phyloP scores from a whole-genome alignment of 768 basidiomycete species.

The Omphalotus guepiniiformis region DNA sequence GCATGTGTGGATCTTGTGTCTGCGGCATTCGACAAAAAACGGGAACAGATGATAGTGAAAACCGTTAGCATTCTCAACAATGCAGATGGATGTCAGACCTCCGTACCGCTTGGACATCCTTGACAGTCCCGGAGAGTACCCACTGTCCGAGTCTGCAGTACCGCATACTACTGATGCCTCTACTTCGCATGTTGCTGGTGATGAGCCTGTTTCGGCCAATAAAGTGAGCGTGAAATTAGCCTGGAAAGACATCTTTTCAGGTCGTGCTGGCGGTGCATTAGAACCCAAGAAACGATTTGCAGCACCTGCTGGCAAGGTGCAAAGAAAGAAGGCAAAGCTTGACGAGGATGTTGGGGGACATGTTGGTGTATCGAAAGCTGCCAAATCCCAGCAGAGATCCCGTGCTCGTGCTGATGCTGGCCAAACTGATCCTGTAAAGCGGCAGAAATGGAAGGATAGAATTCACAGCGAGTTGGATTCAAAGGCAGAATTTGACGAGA shows the following conservation, averaged over 20 bases:
- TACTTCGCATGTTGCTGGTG: background rate
- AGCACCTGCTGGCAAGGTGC: too few relatives aligned
- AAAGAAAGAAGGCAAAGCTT: background rate
- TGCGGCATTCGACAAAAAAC: background rate
- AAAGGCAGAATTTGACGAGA: background rate
- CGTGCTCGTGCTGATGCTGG: background rate
- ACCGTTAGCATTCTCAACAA: too few relatives aligned
- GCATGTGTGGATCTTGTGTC: background rate
- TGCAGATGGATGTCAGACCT: too few relatives aligned
- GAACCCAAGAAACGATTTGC: background rate
- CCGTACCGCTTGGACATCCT: background rate
- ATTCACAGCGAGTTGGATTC: slow-evolving; percentile 1
- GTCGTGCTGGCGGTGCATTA: too few relatives aligned
- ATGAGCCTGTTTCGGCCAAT: background rate
- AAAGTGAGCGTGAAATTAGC: too few relatives aligned
- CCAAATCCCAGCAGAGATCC: background rate
- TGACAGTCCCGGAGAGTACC: background rate
- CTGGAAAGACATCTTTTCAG: background rate
- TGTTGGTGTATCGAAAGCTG: background rate
- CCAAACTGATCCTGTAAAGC: background rate
- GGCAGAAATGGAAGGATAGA: slow-evolving; percentile 6
- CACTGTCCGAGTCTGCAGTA: background rate
- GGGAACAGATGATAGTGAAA: too few relatives aligned
- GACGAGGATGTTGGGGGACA: background rate
- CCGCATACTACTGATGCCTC: background rate